Evolutionary conservation across 371 early-diverging fungal genomes (phyloP).

Genomic region (Syncephalis plumigaleata): DNA sequence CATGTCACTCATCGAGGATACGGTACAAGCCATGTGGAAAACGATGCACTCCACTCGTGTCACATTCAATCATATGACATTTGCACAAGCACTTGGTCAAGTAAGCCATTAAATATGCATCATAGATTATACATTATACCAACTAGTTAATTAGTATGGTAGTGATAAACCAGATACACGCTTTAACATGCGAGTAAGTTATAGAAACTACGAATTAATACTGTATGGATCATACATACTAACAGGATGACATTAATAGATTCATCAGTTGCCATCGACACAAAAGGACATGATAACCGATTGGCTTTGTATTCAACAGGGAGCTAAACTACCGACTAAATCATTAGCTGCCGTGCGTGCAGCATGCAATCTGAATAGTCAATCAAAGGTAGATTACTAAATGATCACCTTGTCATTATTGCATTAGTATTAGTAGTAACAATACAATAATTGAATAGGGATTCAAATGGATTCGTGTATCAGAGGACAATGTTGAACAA

Average conservation of each 20-base stretch:
- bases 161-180: slow-evolving; percentile 84
- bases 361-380: too few species aligned
- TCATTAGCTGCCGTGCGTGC: too few species aligned
- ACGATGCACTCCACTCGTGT: slow-evolving; percentile 8
- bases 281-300: slow-evolving; percentile 7
- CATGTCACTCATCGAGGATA: slow-evolving; percentile 52
- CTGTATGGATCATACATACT: too few species aligned
- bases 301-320: slow-evolving; percentile 15
- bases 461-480: too few species aligned
- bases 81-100: neutral
- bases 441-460: too few species aligned
- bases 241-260: slow-evolving; percentile 10
- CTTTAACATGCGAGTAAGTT: slow-evolving; percentile 42
- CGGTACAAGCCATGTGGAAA: slow-evolving; percentile 51
- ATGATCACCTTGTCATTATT: too few species aligned
- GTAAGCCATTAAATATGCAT: neutral
- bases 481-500: too few species aligned
- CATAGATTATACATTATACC: too few species aligned
- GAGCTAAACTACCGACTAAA: slow-evolving; percentile 7
- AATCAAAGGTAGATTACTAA: too few species aligned
- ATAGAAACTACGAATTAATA: neutral
- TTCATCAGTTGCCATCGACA: slow-evolving; percentile 19
- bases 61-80: neutral
- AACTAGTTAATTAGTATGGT: slow-evolving; percentile 34
- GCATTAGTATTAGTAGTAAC: too few species aligned